These are phyloP conservation scores for Calocybe gambosa DNA, from an alignment of 1,284 basidiomycete species.

Conservation along the genomic window DNA sequence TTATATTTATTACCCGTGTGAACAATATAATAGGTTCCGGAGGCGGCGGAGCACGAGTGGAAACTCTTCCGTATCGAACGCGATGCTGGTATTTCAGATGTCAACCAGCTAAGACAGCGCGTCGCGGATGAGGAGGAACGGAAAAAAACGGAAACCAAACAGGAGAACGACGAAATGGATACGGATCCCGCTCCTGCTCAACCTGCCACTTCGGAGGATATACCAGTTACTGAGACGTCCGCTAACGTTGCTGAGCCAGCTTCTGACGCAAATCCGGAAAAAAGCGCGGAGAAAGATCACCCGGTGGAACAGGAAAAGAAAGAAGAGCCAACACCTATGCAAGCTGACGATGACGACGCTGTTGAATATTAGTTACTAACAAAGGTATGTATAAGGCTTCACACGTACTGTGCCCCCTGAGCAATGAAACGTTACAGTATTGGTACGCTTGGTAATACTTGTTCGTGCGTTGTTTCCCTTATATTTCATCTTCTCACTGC, in stretches of 20 bases:
- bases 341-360: conserved; percentile 37
- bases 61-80: conserved; percentile 55
- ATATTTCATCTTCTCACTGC: conserved; percentile 15
- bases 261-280: conserved; percentile 39
- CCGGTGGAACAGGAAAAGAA: conserved; percentile 32
- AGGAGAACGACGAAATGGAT: conserved; percentile 24
- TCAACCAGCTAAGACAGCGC: conserved; percentile 52
- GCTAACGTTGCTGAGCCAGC: conserved; percentile 16
- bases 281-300: conserved; percentile 30
- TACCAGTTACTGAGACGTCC: conserved; percentile 14
- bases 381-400: conserved; percentile 6
- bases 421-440: conserved; percentile 6
- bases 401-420: neutral
- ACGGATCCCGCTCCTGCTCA: conserved; percentile 14
- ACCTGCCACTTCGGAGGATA: conserved; percentile 16
- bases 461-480: conserved; percentile 20
- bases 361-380: conserved; percentile 34
- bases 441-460: conserved; percentile 13
- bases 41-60: conserved; percentile 67
- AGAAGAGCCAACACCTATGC: conserved; percentile 40
- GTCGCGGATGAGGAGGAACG: conserved; percentile 60
- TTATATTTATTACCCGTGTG: neutral
- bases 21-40: conserved; percentile 49
- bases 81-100: conserved; percentile 51
- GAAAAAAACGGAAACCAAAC: conserved; percentile 32